Conservation (phyloP, 352 stramenopile genomes). For the Aphanomyces astaci region DNA sequence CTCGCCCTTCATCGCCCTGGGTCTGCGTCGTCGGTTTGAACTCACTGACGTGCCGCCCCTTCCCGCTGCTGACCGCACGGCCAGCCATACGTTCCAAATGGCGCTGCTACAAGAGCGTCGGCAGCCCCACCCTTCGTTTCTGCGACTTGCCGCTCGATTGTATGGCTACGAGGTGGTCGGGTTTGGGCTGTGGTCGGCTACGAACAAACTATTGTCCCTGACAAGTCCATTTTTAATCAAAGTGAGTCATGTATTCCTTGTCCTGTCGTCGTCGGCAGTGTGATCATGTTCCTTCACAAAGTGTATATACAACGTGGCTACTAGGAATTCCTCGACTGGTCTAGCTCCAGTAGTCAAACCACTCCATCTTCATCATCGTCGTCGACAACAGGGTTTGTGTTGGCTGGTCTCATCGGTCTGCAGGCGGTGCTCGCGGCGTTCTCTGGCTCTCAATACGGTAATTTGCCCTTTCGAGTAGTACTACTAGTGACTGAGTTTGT, state of each 20-base stretch:
- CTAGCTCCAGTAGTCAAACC: too few relatives aligned
- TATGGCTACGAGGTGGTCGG: constrained; percentile 48
- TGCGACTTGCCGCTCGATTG: constrained; percentile 42
- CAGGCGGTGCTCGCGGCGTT: constrained; percentile 52
- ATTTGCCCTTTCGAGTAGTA: background rate
- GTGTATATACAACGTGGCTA: too few relatives aligned
- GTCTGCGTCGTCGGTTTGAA: constrained; percentile 46
- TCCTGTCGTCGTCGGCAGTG: background rate
- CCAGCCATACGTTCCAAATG: constrained; percentile 36
- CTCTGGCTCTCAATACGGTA: constrained; percentile 64
- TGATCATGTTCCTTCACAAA: too few relatives aligned
- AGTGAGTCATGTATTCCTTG: background rate
- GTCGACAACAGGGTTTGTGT: constrained; percentile 42
- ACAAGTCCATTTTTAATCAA: constrained; percentile 62
- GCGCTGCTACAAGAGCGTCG: constrained; percentile 35
- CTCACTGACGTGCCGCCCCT: constrained; percentile 50
- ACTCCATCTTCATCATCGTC: too few relatives aligned
- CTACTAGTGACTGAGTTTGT: too few relatives aligned
- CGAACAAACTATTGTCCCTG: constrained; percentile 65
- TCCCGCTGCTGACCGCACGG: constrained; percentile 42
- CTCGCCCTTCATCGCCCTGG: constrained; percentile 49
- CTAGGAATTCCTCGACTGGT: constrained; percentile 72
- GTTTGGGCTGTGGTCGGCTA: constrained; percentile 60
- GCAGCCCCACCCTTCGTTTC: constrained; percentile 35
- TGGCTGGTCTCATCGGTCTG: constrained; percentile 44